Percentiles rank a stretch among this genome's conserved stretches.
Conservation (phyloP, 805 yeast genomes). For the Metschnikowia lochheadii region DNA sequence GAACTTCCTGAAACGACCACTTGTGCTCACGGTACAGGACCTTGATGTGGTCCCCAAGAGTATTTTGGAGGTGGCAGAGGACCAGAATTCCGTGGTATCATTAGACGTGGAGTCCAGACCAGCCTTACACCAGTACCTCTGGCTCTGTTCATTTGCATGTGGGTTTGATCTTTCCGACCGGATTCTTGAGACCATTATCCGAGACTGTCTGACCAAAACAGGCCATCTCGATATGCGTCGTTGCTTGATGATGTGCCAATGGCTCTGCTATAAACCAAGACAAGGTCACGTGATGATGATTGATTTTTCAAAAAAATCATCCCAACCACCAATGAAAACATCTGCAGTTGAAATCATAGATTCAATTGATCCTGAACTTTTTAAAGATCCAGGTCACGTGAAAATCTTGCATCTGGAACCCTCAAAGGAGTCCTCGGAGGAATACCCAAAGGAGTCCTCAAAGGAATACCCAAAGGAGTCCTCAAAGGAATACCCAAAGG, state of each 20-base stretch:
- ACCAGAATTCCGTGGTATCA: conserved; percentile 37
- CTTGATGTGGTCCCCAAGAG: conserved; percentile 43
- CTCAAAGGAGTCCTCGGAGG: too few species aligned
- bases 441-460: too few species aligned
- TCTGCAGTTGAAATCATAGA: too few species aligned
- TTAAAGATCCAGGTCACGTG: background rate
- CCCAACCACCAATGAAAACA: too few species aligned
- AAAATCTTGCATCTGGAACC: too few species aligned
- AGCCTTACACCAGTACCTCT: conserved; percentile 31
- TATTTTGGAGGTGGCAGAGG: conserved; percentile 43
- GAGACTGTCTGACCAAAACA: conserved; percentile 13
- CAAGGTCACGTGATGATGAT: background rate
- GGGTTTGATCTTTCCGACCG: conserved; percentile 31
- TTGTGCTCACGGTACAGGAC: conserved; percentile 62
- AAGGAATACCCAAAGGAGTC: too few species aligned
- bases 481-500: too few species aligned
- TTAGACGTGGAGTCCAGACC: conserved; percentile 22
- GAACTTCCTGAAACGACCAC: conserved; percentile 60
- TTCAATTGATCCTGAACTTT: background rate
- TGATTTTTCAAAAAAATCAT: background rate
- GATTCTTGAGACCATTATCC: conserved; percentile 26
- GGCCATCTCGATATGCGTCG: conserved; percentile 43
- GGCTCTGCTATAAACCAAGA: conserved; percentile 23
- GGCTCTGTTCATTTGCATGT: conserved; percentile 34
- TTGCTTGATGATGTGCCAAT: conserved; percentile 44